Evolutionary conservation across 805 yeast species (phyloP).

Genomic region (Yamadazyma sp.): DNA sequence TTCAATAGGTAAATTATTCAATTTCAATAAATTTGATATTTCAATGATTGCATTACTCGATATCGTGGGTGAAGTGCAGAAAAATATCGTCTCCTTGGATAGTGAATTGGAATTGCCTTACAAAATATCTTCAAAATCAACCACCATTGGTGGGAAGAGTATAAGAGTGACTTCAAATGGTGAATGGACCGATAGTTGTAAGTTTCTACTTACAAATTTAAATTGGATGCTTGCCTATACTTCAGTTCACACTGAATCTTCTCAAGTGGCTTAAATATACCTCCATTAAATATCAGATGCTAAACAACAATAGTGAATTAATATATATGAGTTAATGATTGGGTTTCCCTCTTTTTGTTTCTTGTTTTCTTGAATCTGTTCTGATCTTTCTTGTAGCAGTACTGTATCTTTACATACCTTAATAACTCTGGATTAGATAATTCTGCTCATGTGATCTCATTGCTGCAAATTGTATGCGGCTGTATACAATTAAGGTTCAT

Average conservation of each 20-base stretch:
- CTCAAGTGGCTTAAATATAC: not conserved
- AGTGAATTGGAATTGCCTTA: conserved; percentile 68
- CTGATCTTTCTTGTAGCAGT: too few relatives aligned
- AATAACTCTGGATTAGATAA: too few relatives aligned
- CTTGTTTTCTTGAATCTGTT: too few relatives aligned
- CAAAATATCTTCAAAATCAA: conserved; percentile 51
- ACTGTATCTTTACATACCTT: too few relatives aligned
- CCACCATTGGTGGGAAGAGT: conserved; percentile 72
- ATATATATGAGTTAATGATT: too few relatives aligned
- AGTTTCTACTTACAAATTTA: conserved; percentile 67
- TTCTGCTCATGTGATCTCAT: too few relatives aligned
- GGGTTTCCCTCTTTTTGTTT: too few relatives aligned
- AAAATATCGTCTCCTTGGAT: conserved; percentile 44
- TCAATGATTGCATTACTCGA: conserved; percentile 79
- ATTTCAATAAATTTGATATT: conserved; percentile 72
- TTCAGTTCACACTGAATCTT: conserved; percentile 33
- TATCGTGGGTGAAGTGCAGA: conserved; percentile 52
- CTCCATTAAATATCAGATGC: too few relatives aligned
- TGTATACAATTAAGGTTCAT: too few relatives aligned
- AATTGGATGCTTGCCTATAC: conserved; percentile 85
- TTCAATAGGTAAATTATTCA: conserved; percentile 65
- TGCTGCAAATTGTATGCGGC: too few relatives aligned
- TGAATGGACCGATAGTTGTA: conserved; percentile 90
- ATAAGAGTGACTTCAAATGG: conserved; percentile 70
- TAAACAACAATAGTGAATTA: too few relatives aligned